phyloP scores from a whole-genome alignment of 1,284 basidiomycete species.

The Apiotrichum akiyoshidainum region DNA sequence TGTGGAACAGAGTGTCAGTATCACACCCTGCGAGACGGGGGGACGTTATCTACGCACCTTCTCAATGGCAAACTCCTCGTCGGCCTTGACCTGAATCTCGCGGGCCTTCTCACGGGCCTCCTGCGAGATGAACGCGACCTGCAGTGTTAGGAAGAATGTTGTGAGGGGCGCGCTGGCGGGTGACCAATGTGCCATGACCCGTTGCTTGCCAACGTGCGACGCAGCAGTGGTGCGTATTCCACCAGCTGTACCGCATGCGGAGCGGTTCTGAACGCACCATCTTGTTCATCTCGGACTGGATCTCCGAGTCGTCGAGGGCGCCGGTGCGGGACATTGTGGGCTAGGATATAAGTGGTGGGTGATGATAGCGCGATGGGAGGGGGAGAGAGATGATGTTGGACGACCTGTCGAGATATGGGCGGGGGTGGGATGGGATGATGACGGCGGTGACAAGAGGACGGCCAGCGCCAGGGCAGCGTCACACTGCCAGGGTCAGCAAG shows the following conservation, averaged over 20 bases:
- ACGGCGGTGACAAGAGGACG: too few species aligned
- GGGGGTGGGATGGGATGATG: not conserved
- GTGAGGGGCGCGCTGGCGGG: too few species aligned
- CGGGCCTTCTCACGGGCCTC: slow-evolving; percentile 93
- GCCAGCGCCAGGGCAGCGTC: not conserved
- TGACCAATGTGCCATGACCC: too few species aligned
- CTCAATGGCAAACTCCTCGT: slow-evolving; percentile 95
- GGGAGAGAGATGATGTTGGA: not conserved
- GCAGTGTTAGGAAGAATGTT: slow-evolving; percentile 4
- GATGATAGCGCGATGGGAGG: not conserved
- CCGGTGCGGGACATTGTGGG: slow-evolving; percentile 50
- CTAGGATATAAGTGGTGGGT: not conserved
- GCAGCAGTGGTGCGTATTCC: not conserved
- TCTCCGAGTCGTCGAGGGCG: slow-evolving; percentile 92
- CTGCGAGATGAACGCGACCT: slow-evolving; percentile 96
- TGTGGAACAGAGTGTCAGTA: not conserved
- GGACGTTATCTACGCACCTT: slow-evolving; percentile 60
- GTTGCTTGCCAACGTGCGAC: too few species aligned
- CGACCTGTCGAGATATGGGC: not conserved
- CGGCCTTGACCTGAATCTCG: slow-evolving; percentile 94
- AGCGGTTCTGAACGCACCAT: slow-evolving; percentile 63
- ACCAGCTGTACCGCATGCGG: not conserved
- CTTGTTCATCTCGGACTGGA: slow-evolving; percentile 97
- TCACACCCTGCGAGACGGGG: not conserved
- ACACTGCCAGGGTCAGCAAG: not conserved